Evolutionary conservation across 2,329 filamentous ascomycete species (phyloP).

Genomic region (Emmonsia crescens): DNA sequence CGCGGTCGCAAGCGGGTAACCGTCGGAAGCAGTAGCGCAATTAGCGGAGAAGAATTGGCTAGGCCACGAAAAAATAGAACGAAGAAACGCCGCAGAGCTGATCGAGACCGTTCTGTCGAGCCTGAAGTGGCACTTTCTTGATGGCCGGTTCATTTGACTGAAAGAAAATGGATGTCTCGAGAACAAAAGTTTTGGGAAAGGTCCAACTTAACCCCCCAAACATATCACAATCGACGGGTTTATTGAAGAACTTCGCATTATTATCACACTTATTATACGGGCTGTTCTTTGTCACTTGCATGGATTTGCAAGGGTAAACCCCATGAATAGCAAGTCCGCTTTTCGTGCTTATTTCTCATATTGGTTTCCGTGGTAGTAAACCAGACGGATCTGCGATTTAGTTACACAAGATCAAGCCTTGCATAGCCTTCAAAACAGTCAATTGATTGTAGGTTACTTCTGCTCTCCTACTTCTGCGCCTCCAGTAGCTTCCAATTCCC

Average conservation of each 20-base stretch:
- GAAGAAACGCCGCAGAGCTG: background rate
- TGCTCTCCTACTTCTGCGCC: background rate
- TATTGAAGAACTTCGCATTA: background rate
- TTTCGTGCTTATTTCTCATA: background rate
- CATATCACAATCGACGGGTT: background rate
- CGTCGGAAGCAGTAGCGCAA: constrained; percentile 8
- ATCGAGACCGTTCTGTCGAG: background rate
- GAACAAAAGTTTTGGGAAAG: background rate
- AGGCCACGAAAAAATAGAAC: background rate
- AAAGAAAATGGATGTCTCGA: background rate
- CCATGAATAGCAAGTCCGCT: background rate
- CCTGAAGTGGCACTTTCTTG: background rate
- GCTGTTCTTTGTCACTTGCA: background rate
- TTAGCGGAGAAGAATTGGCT: background rate
- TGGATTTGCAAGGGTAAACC: background rate
- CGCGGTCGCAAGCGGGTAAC: constrained; percentile 15
- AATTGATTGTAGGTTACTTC: background rate
- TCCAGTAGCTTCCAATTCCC: background rate
- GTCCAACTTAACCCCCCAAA: background rate
- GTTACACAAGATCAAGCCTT: background rate
- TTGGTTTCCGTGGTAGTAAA: background rate
- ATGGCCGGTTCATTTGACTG: background rate
- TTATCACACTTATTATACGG: background rate
- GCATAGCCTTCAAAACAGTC: background rate
- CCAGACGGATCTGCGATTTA: background rate